Evolutionary conservation across 345 rosid genomes (phyloP), one percentile per base, ranked within the genome.

Genomic region (Populus tremula): DNA sequence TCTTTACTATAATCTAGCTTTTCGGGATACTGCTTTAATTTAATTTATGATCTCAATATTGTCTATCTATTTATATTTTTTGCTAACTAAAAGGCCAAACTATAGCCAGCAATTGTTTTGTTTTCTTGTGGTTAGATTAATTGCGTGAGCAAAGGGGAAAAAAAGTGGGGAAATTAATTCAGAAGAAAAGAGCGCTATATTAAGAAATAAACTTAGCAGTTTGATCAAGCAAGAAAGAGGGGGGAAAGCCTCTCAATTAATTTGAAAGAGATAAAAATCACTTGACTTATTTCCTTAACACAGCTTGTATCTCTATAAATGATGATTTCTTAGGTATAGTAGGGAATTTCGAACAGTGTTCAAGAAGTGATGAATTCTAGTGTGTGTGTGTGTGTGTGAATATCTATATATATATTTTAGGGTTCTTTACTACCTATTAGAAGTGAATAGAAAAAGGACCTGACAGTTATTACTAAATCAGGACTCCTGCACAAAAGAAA

Each of bases 401-500:
- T 33, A 33, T 33, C 5, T 33, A 33, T 4, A 31, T 31, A 2
- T 31, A 31, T 31, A 66, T 25, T 25, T 49, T 8, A 75, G 45
- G 33, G 21, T 73, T 66, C 41, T 43, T 67, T 47, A 38, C 53
- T 38, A 71, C 31, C 66, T 38, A 16, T 56, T 2, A 20, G 23
- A 27, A 47, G 27, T 23, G 70, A n/a, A 14, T 67, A 79, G 68
- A 68, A 41, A 76, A 78, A 25, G 25, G 69, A 38, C 25, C 62
- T 38, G 71, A 16, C 72, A 39, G 56, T 69, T 59, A 25, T 68
- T 67, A 35, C 81, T 69, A 79, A 69, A 75, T 75, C 69, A 79
- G 74, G 80, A 54, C 16, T 65, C 49, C 74, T 74, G 65, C 38
- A 25, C 29, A 53, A 39, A 65, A 70, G 33, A 20, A 41, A 53